Evolutionary conservation across 2,329 filamentous ascomycete genomes (phyloP).

Genomic region (Stachybotrys chlorohalonatus): DNA sequence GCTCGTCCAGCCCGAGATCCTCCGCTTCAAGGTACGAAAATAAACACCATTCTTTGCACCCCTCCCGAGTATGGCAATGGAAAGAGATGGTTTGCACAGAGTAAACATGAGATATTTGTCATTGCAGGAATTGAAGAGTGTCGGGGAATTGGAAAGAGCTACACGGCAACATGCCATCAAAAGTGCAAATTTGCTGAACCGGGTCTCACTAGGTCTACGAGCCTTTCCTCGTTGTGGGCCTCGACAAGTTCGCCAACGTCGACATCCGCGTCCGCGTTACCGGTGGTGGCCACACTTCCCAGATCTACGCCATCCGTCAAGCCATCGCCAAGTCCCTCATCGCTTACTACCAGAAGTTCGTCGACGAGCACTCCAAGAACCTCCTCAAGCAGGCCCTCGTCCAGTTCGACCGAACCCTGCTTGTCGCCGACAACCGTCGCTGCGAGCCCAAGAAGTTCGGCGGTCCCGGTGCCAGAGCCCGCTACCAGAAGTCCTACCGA

Average conservation of each 20-base stretch:
- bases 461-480: constrained; percentile 86
- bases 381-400: constrained; percentile 94
- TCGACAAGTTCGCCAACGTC: constrained; percentile 94
- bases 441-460: constrained; percentile 99
- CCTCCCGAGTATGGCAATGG: too few species aligned
- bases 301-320: constrained; percentile 98
- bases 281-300: constrained; percentile 95
- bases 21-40: constrained; percentile 82
- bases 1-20: constrained; percentile 91
- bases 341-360: constrained; percentile 99
- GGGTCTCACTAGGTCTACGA: constrained; percentile 70
- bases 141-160: constrained; percentile 1
- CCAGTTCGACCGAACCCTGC: constrained; percentile 91
- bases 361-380: constrained; percentile 99
- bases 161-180: constrained; percentile 1
- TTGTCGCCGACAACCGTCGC: constrained; percentile 98
- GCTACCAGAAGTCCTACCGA: constrained; percentile 99
- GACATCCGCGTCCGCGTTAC: constrained; percentile 95
- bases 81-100: too few species aligned
- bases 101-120: too few species aligned
- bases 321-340: constrained; percentile 76
- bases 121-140: too few species aligned
- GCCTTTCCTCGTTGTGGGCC: constrained; percentile 90
- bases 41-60: background rate
- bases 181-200: too few species aligned